Evolutionary conservation across 2,329 filamentous ascomycete species (phyloP).

Genomic region (Fusarium guadeloupense): DNA sequence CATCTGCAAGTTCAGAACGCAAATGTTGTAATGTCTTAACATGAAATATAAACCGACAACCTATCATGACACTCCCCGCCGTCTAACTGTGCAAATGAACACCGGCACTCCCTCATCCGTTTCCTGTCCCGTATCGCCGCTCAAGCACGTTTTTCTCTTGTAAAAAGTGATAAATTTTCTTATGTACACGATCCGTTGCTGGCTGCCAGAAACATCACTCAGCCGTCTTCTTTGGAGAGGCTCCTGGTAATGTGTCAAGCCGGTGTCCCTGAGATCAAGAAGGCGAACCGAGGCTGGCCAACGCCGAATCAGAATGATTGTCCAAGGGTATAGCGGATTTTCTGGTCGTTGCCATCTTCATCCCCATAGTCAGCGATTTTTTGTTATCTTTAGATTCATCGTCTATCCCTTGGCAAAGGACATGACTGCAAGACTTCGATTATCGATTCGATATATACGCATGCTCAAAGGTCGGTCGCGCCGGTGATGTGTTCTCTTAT

Average conservation of each 20-base stretch:
- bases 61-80: conserved; percentile 39
- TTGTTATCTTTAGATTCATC: conserved; percentile 9
- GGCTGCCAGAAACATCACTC: conserved; percentile 2
- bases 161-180: conserved; percentile 38
- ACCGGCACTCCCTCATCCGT: conserved; percentile 8
- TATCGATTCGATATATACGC: conserved; percentile 13
- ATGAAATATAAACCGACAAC: conserved; percentile 31
- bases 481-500: conserved; percentile 8
- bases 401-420: conserved; percentile 8
- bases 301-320: conserved; percentile 26
- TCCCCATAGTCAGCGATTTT: conserved; percentile 4
- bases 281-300: conserved; percentile 10
- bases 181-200: conserved; percentile 40
- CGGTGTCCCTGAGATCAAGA: conserved; percentile 8
- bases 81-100: conserved; percentile 35
- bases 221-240: neutral
- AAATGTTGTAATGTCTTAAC: conserved; percentile 32
- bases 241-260: conserved; percentile 3
- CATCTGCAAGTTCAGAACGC: conserved; percentile 2
- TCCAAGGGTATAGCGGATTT: conserved; percentile 27
- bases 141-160: conserved; percentile 14
- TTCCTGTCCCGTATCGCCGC: conserved; percentile 27
- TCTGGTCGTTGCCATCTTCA: conserved; percentile 11
- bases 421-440: conserved; percentile 10
- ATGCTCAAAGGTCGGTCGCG: conserved; percentile 6